These are phyloP conservation scores for Nitzschia palea DNA, from an alignment of 108 stramenopile genomes.

Conservation along the genomic window DNA sequence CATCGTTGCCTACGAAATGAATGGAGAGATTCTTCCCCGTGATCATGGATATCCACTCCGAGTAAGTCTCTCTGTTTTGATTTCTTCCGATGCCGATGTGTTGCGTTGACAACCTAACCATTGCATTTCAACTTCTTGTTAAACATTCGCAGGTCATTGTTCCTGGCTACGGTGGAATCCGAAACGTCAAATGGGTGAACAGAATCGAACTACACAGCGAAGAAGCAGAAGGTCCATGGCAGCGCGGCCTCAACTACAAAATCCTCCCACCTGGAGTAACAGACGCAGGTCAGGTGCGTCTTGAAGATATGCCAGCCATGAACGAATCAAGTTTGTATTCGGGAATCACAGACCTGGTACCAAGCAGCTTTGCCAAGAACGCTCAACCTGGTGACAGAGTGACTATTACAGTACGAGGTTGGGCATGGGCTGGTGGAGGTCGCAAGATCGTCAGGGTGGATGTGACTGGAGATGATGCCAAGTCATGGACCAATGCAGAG, in stretches of 20 bases:
- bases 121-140: neutral
- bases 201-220: slow-evolving; percentile 59
- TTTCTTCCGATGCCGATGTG: neutral
- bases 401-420: slow-evolving; percentile 59
- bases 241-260: slow-evolving; percentile 87
- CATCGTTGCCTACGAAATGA: slow-evolving; percentile 97
- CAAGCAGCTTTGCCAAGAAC: slow-evolving; percentile 3
- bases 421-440: slow-evolving; percentile 88
- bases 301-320: slow-evolving; percentile 74
- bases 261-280: slow-evolving; percentile 73
- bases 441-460: slow-evolving; percentile 88
- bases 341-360: slow-evolving; percentile 67
- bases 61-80: slow-evolving; percentile 8
- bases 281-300: slow-evolving; percentile 63
- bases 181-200: slow-evolving; percentile 84
- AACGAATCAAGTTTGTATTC: slow-evolving; percentile 74
- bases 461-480: slow-evolving; percentile 69
- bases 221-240: slow-evolving; percentile 81
- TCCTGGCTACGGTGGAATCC: slow-evolving; percentile 90
- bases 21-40: slow-evolving; percentile 84
- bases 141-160: slow-evolving; percentile 66
- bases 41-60: slow-evolving; percentile 97
- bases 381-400: slow-evolving; percentile 65
- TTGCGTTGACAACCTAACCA: neutral
- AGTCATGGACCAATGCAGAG: slow-evolving; percentile 64